Conservation (phyloP, 768 basidiomycete genomes). For the Russula foetens region DNA sequence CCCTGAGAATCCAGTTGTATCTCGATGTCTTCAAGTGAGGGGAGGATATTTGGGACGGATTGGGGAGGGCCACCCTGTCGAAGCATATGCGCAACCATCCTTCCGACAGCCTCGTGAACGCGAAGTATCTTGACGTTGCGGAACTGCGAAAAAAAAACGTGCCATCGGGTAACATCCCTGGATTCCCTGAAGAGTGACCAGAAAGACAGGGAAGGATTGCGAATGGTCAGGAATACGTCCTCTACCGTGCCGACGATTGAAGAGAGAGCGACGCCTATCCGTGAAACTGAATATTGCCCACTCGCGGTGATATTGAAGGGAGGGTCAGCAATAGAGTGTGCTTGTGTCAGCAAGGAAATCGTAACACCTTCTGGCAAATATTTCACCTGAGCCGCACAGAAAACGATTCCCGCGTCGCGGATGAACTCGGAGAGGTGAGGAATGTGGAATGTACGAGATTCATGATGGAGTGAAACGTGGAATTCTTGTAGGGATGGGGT, state of each 20-base stretch:
- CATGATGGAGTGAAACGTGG: background rate
- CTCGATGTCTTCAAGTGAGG: too few species aligned
- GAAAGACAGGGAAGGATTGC: too few species aligned
- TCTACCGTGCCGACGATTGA: background rate
- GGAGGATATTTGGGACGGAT: too few species aligned
- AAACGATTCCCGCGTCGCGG: background rate
- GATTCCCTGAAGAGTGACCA: too few species aligned
- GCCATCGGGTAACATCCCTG: too few species aligned
- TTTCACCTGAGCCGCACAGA: background rate
- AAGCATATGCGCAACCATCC: too few species aligned
- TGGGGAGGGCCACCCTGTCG: too few species aligned
- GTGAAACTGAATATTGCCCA: too few species aligned
- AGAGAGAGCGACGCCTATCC: background rate
- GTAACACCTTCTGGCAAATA: accelerated
- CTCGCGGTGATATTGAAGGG: background rate
- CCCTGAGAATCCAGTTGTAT: too few species aligned
- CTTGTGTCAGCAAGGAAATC: background rate
- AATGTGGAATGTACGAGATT: background rate
- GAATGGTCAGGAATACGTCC: background rate
- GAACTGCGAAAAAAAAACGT: too few species aligned
- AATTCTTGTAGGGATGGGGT: background rate
- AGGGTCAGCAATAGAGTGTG: background rate
- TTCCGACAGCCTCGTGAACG: too few species aligned
- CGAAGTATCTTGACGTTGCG: too few species aligned
- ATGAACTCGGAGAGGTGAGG: background rate